These are phyloP conservation scores for Sesbania bispinosa DNA, from an alignment of 306 rosid genomes.

Conservation along the genomic window DNA sequence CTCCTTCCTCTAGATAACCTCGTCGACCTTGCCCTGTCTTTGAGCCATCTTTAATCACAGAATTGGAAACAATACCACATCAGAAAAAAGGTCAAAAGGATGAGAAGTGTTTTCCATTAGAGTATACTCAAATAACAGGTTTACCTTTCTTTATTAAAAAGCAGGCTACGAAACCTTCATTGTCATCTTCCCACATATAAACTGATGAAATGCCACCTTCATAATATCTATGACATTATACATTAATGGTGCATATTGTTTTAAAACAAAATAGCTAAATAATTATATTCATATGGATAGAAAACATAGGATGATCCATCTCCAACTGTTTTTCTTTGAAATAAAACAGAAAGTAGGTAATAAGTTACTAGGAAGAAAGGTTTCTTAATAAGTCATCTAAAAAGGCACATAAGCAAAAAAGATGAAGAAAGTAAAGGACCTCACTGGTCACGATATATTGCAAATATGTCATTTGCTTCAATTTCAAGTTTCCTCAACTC, in stretches of 20 bases:
- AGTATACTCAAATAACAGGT: constrained; percentile 14
- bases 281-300: neutral
- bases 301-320: constrained; percentile 10
- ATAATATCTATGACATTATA: constrained; percentile 72
- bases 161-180: constrained; percentile 85
- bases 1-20: constrained; percentile 92
- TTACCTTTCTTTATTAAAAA: constrained; percentile 91
- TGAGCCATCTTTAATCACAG: constrained; percentile 75
- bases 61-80: constrained; percentile 35
- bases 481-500: constrained; percentile 86
- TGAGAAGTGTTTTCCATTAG: constrained; percentile 6
- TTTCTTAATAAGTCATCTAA: constrained; percentile 11
- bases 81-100: constrained; percentile 24
- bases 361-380: neutral
- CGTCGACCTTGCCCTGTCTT: constrained; percentile 94
- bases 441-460: constrained; percentile 99
- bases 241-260: constrained; percentile 49
- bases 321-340: constrained; percentile 3
- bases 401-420: constrained; percentile 21
- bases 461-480: constrained; percentile 91
- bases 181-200: constrained; percentile 97
- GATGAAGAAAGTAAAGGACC: constrained; percentile 92
- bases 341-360: neutral
- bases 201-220: constrained; percentile 99
- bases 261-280: constrained; percentile 1